A percentile compares a stretch with the other conserved stretches of the same genome.
Evolutionary conservation across 148 eudicot genomes (phyloP).

Genomic region (Camellia japonica): DNA sequence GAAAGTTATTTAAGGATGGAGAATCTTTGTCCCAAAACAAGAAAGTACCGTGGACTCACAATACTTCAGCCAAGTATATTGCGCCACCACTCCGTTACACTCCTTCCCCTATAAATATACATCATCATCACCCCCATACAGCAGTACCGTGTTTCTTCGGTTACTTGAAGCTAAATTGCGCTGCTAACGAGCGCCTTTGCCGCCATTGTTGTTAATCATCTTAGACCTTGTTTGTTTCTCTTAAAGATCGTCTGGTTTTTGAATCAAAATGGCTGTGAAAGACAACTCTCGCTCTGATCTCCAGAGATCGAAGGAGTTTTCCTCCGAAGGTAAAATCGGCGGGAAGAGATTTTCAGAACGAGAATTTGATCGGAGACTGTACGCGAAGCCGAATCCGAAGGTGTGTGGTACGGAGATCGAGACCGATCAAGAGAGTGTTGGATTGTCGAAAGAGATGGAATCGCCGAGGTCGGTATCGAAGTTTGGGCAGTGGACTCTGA

Average conservation of each 20-base stretch:
- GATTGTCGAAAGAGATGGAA: conserved; percentile 27
- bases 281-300: too few relatives aligned
- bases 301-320: background rate
- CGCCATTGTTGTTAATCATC: background rate
- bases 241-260: too few relatives aligned
- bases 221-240: background rate
- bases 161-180: background rate
- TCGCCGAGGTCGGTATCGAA: conserved; percentile 26
- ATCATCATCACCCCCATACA: too few relatives aligned
- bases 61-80: background rate
- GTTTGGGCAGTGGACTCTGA: conserved; percentile 12
- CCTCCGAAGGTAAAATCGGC: background rate
- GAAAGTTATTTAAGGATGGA: too few relatives aligned
- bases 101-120: background rate
- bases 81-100: background rate
- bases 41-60: background rate
- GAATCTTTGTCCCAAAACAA: too few relatives aligned
- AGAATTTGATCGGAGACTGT: too few relatives aligned
- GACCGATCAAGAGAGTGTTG: conserved; percentile 28
- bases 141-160: too few relatives aligned
- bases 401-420: conserved; percentile 9
- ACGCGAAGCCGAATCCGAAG: too few relatives aligned
- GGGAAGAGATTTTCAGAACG: background rate
- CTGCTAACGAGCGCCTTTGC: background rate
- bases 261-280: background rate